These are phyloP conservation scores for Chaetomiaceae sp. DNA, from an alignment of 2,329 filamentous ascomycete species.

Conservation along the genomic window DNA sequence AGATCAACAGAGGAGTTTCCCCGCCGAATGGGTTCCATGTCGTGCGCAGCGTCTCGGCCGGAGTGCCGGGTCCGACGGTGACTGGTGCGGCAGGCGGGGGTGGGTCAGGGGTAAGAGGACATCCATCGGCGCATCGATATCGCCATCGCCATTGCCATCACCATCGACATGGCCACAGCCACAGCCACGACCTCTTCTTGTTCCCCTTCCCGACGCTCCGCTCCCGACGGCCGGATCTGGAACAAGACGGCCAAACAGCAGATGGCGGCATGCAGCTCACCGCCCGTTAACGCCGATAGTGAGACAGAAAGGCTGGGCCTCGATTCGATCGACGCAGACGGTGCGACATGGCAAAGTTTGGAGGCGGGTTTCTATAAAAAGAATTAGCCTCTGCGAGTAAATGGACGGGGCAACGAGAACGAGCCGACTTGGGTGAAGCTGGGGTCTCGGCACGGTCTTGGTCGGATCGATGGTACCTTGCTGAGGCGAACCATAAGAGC, in stretches of 20 bases:
- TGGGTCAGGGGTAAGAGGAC: background rate
- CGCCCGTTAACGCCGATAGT: slow-evolving; percentile 8
- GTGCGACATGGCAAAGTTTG: slow-evolving; percentile 16
- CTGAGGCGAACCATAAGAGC: slow-evolving; percentile 27
- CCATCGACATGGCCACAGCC: no score
- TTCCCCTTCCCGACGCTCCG: background rate
- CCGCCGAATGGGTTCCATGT: slow-evolving; percentile 3
- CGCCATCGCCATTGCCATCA: no score
- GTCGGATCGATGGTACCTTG: slow-evolving; percentile 19
- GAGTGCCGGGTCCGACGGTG: slow-evolving; percentile 19
- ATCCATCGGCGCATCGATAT: no score
- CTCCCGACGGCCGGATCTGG: slow-evolving; percentile 4
- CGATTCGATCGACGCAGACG: slow-evolving; percentile 2
- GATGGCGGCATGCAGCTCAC: slow-evolving; percentile 15
- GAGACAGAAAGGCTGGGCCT: background rate
- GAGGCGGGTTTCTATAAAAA: slow-evolving; percentile 26
- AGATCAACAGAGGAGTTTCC: slow-evolving; percentile 16
- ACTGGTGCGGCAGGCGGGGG: no score
- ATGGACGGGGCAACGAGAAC: slow-evolving; percentile 12
- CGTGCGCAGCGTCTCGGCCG: slow-evolving; percentile 12
- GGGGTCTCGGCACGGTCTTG: slow-evolving; percentile 18
- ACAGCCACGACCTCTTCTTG: no score
- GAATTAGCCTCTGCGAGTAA: slow-evolving; percentile 19
- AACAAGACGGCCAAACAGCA: slow-evolving; percentile 7
- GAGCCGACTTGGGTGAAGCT: slow-evolving; percentile 13